Base-by-base conservation (phyloP, 116 monocot genomes). In the Cymodocea nodosa region DNA sequence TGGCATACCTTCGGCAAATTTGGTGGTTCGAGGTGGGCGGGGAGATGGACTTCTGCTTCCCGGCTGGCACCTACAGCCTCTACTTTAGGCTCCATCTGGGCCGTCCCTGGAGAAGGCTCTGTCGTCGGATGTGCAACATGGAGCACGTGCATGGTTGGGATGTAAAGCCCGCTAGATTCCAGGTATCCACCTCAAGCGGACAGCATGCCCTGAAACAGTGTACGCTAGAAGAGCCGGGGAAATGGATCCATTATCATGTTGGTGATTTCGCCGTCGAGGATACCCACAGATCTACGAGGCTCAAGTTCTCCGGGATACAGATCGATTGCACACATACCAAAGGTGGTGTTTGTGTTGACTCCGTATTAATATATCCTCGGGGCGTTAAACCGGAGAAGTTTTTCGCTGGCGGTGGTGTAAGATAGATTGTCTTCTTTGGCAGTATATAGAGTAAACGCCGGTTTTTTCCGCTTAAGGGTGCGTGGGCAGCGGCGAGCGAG, bases 301-400 rank as follows among this genome's bases (percentile, higher is more conserved):
- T 87, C 51, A 75, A 62, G 63, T 85, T 85, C 69, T 78, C 85
- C 19, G 70, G 73, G 82, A 75, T 66, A 35, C 88, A 89, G 64
- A 89, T 89, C 18, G 88, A 89, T 24, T 89, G 84, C 68, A 89
- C 84, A 7, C 88, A 89, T 66, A 89, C 88, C 4, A 89, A 89
- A 71, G 88, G 88, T 3, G 88, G 88, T 39, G 75, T 89, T 50
- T 89, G 88, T 63, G 72, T 89, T 18, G 88, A 89, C 56, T 81
- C 79, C 15, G 84, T 50, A 35, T 59, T 81, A 22, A 81, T 87
- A 51, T 65, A 66, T 24, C 87, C 87, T 9, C 71, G 74, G 4
- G 71, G 78, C 4, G 68, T 71, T 63, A 64, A 59, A 48, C 44
- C 65, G 35, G 9, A 36, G 17, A 61, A 61, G 12, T 4, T 15